phyloP scores from a whole-genome alignment of 164 flowering plant species.

The Vitis riparia region DNA sequence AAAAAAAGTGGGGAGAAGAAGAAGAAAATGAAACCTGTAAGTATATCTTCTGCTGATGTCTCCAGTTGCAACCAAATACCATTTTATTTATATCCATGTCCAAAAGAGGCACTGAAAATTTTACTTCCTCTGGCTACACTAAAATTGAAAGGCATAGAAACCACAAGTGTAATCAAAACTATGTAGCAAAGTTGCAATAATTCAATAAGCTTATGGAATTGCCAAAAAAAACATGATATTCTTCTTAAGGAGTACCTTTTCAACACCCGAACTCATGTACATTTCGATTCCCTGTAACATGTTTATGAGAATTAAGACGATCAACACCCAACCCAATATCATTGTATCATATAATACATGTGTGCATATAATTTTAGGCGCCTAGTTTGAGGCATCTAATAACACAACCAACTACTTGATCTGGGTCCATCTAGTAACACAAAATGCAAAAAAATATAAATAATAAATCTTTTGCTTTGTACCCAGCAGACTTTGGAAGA shows the following conservation, averaged over 20 bases:
- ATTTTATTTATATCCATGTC: constrained; percentile 77
- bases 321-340: background rate
- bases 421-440: too few species aligned
- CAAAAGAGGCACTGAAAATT: constrained; percentile 75
- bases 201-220: background rate
- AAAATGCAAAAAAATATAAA: too few species aligned
- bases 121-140: constrained; percentile 91
- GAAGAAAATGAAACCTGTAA: constrained; percentile 56
- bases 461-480: too few species aligned
- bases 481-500: too few species aligned
- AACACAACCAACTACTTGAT: too few species aligned
- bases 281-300: constrained; percentile 78
- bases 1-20: background rate
- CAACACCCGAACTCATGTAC: constrained; percentile 55
- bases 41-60: constrained; percentile 61
- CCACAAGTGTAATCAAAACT: constrained; percentile 17
- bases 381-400: too few species aligned
- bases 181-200: background rate
- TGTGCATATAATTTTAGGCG: too few species aligned
- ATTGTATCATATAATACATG: background rate
- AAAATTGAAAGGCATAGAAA: constrained; percentile 37
- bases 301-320: constrained; percentile 1
- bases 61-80: constrained; percentile 50
- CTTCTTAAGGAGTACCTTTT: constrained; percentile 53
- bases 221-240: background rate